phyloP scores from a whole-genome alignment of 2,329 filamentous ascomycete genomes.

The Parafenestella ontariensis region DNA sequence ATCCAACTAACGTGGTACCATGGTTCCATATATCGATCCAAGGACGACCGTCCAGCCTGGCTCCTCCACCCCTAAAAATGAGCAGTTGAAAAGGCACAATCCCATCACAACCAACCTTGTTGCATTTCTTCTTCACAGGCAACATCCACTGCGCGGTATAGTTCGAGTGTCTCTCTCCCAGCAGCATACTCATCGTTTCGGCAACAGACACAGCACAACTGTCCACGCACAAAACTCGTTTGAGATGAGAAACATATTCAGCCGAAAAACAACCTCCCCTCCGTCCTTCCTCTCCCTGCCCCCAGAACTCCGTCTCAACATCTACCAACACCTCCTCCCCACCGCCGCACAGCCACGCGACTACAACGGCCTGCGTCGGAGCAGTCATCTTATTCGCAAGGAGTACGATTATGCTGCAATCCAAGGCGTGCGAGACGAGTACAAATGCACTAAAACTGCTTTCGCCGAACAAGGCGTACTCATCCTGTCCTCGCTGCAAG shows the following conservation, averaged over 20 bases:
- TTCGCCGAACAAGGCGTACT: neutral
- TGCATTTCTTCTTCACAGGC: too few relatives aligned
- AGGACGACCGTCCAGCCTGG: too few relatives aligned
- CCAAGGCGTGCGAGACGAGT: neutral
- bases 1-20: too few relatives aligned
- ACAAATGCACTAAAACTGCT: neutral
- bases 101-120: too few relatives aligned
- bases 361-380: neutral
- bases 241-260: neutral
- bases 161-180: too few relatives aligned
- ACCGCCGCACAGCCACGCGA: neutral
- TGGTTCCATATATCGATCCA: too few relatives aligned
- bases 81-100: too few relatives aligned
- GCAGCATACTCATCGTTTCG: too few relatives aligned
- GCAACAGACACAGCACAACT: neutral
- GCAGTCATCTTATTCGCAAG: neutral
- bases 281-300: neutral
- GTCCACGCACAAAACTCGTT: neutral
- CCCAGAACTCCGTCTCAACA: neutral
- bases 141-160: too few relatives aligned
- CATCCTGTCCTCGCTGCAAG: neutral
- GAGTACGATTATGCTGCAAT: neutral
- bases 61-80: too few relatives aligned
- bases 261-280: neutral
- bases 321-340: neutral